Conservation (phyloP, 176 grass and related monocot species). For the Metroxylon sagu region DNA sequence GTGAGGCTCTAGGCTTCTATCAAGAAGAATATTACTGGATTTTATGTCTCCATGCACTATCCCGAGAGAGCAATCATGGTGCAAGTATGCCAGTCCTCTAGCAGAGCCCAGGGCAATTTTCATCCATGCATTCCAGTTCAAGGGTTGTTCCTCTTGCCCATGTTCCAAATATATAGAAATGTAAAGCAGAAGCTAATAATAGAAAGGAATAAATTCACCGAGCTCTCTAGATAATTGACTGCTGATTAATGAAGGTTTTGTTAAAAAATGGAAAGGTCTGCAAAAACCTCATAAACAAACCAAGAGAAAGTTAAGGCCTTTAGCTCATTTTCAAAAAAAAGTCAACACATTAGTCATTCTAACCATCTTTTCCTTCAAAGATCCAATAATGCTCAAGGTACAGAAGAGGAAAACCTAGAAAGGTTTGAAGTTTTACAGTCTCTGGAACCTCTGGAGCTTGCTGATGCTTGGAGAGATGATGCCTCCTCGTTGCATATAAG, state of each 20-base stretch:
- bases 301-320: background rate
- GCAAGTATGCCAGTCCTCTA: conserved; percentile 75
- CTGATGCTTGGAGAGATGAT: conserved; percentile 72
- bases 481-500: conserved; percentile 81
- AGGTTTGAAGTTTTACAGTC: conserved; percentile 34
- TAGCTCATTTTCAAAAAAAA: background rate
- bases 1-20: conserved; percentile 66
- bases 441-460: conserved; percentile 71
- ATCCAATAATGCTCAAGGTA: too few relatives aligned
- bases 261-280: conserved; percentile 32
- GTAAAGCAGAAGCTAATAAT: background rate
- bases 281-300: background rate
- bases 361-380: background rate
- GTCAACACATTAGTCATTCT: too few relatives aligned
- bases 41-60: conserved; percentile 90
- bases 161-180: conserved; percentile 32
- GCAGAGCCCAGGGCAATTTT: conserved; percentile 82
- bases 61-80: conserved; percentile 82
- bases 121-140: conserved; percentile 96
- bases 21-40: conserved; percentile 95
- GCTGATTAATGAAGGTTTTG: too few relatives aligned
- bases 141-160: conserved; percentile 57
- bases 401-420: background rate
- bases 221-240: too few relatives aligned
- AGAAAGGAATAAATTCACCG: too few relatives aligned